A percentile compares a stretch with the other conserved stretches of the same genome.
These are phyloP conservation scores for Penicillium soppii DNA, from an alignment of 495 filamentous ascomycete genomes.

Conservation along the genomic window DNA sequence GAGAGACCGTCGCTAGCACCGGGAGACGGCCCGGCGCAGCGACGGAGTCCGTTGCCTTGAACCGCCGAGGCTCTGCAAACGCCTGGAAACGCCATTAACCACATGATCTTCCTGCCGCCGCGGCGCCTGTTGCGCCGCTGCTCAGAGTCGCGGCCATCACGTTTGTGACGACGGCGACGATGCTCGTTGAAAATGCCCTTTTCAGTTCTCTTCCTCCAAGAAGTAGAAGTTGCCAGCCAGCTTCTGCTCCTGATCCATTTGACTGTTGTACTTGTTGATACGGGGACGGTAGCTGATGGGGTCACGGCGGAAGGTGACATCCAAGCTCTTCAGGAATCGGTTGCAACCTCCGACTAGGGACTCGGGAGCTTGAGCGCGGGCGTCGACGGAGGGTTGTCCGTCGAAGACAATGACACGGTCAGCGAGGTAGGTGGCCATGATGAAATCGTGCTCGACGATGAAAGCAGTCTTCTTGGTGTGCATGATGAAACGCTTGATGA, in stretches of 20 bases:
- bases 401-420: slow-evolving; percentile 99
- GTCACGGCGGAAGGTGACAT: slow-evolving; percentile 97
- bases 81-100: slow-evolving; percentile 42
- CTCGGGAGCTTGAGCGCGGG: slow-evolving; percentile 85
- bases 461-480: slow-evolving; percentile 99
- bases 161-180: slow-evolving; percentile 40
- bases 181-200: slow-evolving; percentile 52
- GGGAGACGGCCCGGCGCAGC: slow-evolving; percentile 24
- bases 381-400: slow-evolving; percentile 82
- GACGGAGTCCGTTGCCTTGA: slow-evolving; percentile 26
- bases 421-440: slow-evolving; percentile 97
- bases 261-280: slow-evolving; percentile 96
- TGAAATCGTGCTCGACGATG: slow-evolving; percentile 99
- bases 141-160: slow-evolving; percentile 45
- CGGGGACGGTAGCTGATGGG: slow-evolving; percentile 93
- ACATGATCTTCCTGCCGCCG: slow-evolving; percentile 32
- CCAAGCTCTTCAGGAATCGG: slow-evolving; percentile 88
- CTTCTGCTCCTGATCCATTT: slow-evolving; percentile 98
- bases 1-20: slow-evolving; percentile 42
- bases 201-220: slow-evolving; percentile 88
- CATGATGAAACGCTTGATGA: slow-evolving; percentile 99
- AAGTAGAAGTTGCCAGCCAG: slow-evolving; percentile 93
- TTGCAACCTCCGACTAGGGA: slow-evolving; percentile 95
- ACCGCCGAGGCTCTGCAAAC: slow-evolving; percentile 44
- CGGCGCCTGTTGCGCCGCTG: slow-evolving; percentile 37